A percentile compares a stretch with the other conserved stretches of the same genome.
Conservation (phyloP, 2,329 filamentous ascomycete genomes). For the Dothistroma pini region DNA sequence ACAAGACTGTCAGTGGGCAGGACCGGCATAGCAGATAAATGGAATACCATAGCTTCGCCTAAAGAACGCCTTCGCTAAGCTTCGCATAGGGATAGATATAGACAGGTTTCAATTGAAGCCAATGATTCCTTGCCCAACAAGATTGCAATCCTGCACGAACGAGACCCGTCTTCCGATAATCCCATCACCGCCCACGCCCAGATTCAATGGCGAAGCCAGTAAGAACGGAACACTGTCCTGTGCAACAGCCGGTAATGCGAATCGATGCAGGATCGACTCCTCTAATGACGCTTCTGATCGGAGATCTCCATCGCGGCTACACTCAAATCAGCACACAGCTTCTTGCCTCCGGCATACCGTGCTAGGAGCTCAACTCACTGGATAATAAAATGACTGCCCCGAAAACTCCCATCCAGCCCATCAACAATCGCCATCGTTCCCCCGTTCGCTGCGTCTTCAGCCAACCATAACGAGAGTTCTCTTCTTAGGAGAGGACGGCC, state of each 20-base stretch:
- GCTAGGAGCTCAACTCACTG: slow-evolving; percentile 18
- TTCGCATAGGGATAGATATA: neutral
- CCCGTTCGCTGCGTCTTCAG: slow-evolving; percentile 5
- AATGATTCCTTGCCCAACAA: slow-evolving; percentile 27
- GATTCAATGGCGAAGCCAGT: slow-evolving; percentile 22
- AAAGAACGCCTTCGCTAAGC: neutral
- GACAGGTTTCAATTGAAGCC: slow-evolving; percentile 28
- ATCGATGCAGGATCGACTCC: slow-evolving; percentile 18
- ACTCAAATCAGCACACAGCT: neutral
- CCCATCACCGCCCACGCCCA: slow-evolving; percentile 29
- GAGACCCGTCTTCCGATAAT: slow-evolving; percentile 28
- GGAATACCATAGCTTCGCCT: neutral
- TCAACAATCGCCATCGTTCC: slow-evolving; percentile 24
- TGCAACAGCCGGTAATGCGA: slow-evolving; percentile 12
- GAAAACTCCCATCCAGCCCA: slow-evolving; percentile 13
- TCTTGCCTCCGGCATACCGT: neutral
- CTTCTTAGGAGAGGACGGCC: slow-evolving; percentile 12
- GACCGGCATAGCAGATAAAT: slow-evolving; percentile 14
- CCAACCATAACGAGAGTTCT: slow-evolving; percentile 24
- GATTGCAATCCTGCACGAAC: slow-evolving; percentile 19
- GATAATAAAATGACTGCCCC: slow-evolving; percentile 16
- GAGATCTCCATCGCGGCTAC: slow-evolving; percentile 28
- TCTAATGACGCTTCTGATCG: slow-evolving; percentile 2
- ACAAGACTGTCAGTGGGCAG: slow-evolving; percentile 23
- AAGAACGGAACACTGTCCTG: slow-evolving; percentile 14